Evolutionary conservation across 148 eudicot species (phyloP).

Genomic region (Heliamphora exappendiculata): DNA sequence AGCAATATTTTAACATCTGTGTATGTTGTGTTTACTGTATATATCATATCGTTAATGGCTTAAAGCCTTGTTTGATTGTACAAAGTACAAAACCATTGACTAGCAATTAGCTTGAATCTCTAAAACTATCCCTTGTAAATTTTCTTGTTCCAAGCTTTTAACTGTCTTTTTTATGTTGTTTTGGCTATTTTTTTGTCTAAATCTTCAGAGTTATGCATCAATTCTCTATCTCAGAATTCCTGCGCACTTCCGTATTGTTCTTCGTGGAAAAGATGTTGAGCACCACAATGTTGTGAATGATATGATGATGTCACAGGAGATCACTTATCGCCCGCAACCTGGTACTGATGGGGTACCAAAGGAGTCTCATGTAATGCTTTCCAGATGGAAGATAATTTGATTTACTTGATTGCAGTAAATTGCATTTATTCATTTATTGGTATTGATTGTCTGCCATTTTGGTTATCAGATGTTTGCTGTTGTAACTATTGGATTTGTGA

Average conservation of each 20-base stretch:
- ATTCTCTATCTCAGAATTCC: conserved; percentile 86
- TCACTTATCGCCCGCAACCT: conserved; percentile 67
- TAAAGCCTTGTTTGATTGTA: no score
- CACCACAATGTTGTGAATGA: conserved; percentile 83
- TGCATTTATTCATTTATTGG: conserved; percentile 1
- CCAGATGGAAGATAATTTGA: conserved; percentile 7
- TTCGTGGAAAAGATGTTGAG: conserved; percentile 78
- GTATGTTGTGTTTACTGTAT: no score
- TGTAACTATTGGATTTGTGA: conserved; percentile 87
- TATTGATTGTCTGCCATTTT: conserved; percentile 7
- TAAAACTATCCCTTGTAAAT: no score
- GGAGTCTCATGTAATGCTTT: conserved; percentile 52
- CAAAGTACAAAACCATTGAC: no score
- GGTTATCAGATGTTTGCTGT: conserved; percentile 64
- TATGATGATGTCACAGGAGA: conserved; percentile 70
- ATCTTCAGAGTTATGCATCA: conserved; percentile 78
- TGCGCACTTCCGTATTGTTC: conserved; percentile 59
- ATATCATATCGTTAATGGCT: no score
- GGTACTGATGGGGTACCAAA: conserved; percentile 45
- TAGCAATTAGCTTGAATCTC: no score
- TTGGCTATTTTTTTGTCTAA: conserved; percentile 14
- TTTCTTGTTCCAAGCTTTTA: not conserved
- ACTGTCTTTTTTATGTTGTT: not conserved
- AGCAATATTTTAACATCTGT: no score
- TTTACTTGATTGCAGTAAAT: not conserved